Percentiles rank a stretch among this genome's conserved stretches.
phyloP scores from a whole-genome alignment of 331 rosid genomes.

The Rosa hybrid region DNA sequence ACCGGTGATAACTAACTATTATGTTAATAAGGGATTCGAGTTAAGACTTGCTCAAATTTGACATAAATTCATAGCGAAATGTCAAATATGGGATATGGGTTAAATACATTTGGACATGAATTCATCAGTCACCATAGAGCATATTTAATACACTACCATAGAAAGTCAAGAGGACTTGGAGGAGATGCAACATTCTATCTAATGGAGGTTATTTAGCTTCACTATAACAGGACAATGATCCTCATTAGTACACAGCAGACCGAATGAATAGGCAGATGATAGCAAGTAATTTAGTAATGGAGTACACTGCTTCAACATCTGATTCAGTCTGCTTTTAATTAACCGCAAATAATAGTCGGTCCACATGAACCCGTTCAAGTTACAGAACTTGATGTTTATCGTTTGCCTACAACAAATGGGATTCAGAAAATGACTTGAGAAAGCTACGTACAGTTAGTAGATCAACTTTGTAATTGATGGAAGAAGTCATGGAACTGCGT shows the following conservation, averaged over 20 bases:
- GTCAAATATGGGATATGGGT: no score
- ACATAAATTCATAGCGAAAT: no score
- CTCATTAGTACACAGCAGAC: not conserved
- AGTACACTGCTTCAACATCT: not conserved
- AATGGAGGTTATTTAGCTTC: not conserved
- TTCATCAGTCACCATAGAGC: no score
- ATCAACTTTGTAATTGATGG: not conserved
- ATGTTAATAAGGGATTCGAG: no score
- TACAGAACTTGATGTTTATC: not conserved
- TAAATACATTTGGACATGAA: no score
- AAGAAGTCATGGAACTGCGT: not conserved
- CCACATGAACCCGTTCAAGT: not conserved
- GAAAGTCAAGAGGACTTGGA: not conserved
- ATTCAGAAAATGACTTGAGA: not conserved
- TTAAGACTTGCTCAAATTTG: no score
- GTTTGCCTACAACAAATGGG: not conserved
- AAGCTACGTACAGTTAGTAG: not conserved
- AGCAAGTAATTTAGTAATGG: not conserved
- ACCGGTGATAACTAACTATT: no score
- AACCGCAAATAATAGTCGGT: not conserved
- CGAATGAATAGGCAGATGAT: not conserved
- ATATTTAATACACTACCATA: no score
- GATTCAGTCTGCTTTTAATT: not conserved
- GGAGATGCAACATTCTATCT: not conserved
- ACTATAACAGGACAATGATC: not conserved